Conservation (phyloP, 345 rosid genomes). For the Euphorbia peplus region DNA sequence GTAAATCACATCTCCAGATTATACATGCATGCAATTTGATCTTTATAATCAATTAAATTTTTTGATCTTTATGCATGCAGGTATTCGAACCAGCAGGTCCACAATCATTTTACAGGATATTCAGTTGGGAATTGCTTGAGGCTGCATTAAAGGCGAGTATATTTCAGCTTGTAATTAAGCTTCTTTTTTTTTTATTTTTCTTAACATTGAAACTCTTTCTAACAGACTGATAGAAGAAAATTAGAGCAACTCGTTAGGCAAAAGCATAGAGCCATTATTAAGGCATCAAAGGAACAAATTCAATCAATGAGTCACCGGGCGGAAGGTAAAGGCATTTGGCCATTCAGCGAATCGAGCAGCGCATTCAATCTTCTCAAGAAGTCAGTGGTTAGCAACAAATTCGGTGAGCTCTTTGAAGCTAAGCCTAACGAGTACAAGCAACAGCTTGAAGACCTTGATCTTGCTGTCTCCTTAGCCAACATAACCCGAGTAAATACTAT, state of each 20-base stretch:
- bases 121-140: slow-evolving; percentile 27
- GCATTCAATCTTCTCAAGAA: slow-evolving; percentile 20
- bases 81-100: slow-evolving; percentile 8
- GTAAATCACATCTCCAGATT: slow-evolving; percentile 12
- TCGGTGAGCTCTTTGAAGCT: slow-evolving; percentile 11
- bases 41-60: neutral
- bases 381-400: slow-evolving; percentile 1
- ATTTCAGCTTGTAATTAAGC: neutral
- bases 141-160: slow-evolving; percentile 24
- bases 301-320: slow-evolving; percentile 20
- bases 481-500: neutral
- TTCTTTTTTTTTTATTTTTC: no score
- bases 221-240: slow-evolving; percentile 20
- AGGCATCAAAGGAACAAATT: slow-evolving; percentile 27
- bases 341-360: slow-evolving; percentile 26
- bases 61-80: neutral
- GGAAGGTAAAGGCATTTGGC: slow-evolving; percentile 33
- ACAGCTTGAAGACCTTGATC: slow-evolving; percentile 22
- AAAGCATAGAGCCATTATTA: neutral
- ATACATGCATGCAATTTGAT: no score
- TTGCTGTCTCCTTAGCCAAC: slow-evolving; percentile 22
- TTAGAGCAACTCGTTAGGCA: slow-evolving; percentile 21
- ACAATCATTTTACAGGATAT: slow-evolving; percentile 19
- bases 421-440: slow-evolving; percentile 5
- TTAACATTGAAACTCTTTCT: neutral